Conservation (phyloP, 2,329 filamentous ascomycete species). For the Hymenoscyphus linearis region DNA sequence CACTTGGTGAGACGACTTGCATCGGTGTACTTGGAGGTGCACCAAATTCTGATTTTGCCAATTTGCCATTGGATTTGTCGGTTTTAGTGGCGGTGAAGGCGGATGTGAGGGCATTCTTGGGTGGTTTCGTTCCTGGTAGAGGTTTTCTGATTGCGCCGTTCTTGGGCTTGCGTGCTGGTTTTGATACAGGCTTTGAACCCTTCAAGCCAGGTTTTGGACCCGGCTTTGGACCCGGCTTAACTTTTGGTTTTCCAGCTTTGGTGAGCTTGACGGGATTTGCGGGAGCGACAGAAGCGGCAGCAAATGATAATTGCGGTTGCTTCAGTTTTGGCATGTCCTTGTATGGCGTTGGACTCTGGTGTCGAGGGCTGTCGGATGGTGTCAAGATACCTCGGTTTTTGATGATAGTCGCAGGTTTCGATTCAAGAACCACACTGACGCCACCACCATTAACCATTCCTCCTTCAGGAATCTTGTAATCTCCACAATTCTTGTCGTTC, state of each 20-base stretch:
- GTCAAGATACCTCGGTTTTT: constrained; percentile 50
- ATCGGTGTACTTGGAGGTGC: constrained; percentile 19
- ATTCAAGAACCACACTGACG: constrained; percentile 40
- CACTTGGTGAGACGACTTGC: constrained; percentile 14
- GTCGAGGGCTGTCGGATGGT: constrained; percentile 50
- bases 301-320: constrained; percentile 44
- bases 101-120: constrained; percentile 23
- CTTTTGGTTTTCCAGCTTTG: constrained; percentile 19
- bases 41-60: constrained; percentile 9
- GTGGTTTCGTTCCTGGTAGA: constrained; percentile 19
- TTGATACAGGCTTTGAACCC: not conserved
- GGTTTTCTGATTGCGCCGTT: constrained; percentile 19
- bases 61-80: constrained; percentile 10
- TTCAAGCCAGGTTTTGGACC: constrained; percentile 6
- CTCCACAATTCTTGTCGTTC: constrained; percentile 50
- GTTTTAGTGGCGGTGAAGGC: constrained; percentile 26
- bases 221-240: constrained; percentile 26
- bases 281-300: not conserved
- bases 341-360: constrained; percentile 34
- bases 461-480: constrained; percentile 41
- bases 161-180: not conserved
- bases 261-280: constrained; percentile 6
- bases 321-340: constrained; percentile 36
- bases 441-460: constrained; percentile 37
- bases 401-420: constrained; percentile 35